phyloP scores from a whole-genome alignment of 805 yeast species.

The Candida xyloterini region DNA sequence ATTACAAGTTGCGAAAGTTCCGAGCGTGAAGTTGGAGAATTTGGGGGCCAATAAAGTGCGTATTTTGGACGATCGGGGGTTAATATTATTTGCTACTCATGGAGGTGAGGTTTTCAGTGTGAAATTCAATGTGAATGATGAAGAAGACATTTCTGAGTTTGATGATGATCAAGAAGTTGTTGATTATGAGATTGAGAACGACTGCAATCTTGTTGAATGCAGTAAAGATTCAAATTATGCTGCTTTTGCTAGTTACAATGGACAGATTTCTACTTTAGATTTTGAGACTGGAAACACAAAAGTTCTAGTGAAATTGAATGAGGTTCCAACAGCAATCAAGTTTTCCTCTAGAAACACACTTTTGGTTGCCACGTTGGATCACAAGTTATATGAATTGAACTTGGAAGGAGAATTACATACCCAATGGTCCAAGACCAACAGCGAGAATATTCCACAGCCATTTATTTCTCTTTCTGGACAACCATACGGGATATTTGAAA shows the following conservation, averaged over 20 bases:
- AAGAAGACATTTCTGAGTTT: slow-evolving; percentile 37
- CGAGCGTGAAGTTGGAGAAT: slow-evolving; percentile 38
- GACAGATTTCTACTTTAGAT: slow-evolving; percentile 55
- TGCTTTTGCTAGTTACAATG: slow-evolving; percentile 62
- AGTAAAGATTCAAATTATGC: slow-evolving; percentile 43
- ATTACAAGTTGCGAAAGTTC: slow-evolving; percentile 49
- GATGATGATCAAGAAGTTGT: slow-evolving; percentile 37
- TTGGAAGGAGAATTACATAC: slow-evolving; percentile 45
- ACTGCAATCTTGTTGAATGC: slow-evolving; percentile 51
- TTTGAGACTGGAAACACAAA: slow-evolving; percentile 29
- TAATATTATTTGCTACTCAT: slow-evolving; percentile 49
- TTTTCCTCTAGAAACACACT: slow-evolving; percentile 51
- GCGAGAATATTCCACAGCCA: slow-evolving; percentile 69
- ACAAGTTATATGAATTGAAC: slow-evolving; percentile 69
- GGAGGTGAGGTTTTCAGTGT: slow-evolving; percentile 50
- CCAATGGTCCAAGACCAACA: slow-evolving; percentile 75
- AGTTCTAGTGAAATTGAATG: slow-evolving; percentile 56
- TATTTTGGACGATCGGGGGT: slow-evolving; percentile 43
- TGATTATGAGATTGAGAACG: slow-evolving; percentile 34
- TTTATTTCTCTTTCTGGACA: slow-evolving; percentile 58
- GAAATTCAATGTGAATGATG: slow-evolving; percentile 39
- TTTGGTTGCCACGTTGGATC: slow-evolving; percentile 68
- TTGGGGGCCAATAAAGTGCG: slow-evolving; percentile 55
- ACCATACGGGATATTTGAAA: slow-evolving; percentile 65
- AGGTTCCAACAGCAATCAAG: slow-evolving; percentile 57